Conservation (phyloP, 352 stramenopile species). For the Phytopythium cucurbitacearum region DNA sequence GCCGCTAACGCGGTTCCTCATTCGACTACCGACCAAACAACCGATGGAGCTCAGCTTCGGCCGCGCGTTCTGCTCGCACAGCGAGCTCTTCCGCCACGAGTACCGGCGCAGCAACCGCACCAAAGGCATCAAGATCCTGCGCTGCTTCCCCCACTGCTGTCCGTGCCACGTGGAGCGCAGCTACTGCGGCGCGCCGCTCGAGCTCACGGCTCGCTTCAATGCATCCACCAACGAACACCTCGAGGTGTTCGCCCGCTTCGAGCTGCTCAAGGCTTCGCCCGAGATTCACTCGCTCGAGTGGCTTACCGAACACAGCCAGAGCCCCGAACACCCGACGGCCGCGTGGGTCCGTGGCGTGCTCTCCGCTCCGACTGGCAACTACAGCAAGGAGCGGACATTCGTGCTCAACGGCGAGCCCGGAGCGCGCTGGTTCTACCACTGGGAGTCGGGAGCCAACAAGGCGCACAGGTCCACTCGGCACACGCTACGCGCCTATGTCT, state of each 20-base stretch:
- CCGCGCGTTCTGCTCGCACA: too few species aligned
- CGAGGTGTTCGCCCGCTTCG: conserved; percentile 23
- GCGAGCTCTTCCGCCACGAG: too few species aligned
- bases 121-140: neutral
- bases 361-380: too few species aligned
- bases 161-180: conserved; percentile 45
- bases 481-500: conserved; percentile 49
- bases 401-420: conserved; percentile 43
- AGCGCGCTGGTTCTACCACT: conserved; percentile 64
- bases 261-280: conserved; percentile 1
- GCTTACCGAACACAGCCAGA: neutral
- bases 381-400: conserved; percentile 5
- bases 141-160: conserved; percentile 52
- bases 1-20: too few species aligned
- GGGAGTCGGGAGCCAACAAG: conserved; percentile 57
- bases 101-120: too few species aligned
- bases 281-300: neutral
- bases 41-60: too few species aligned
- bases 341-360: neutral
- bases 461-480: conserved; percentile 53
- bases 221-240: conserved; percentile 23
- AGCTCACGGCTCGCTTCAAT: conserved; percentile 23
- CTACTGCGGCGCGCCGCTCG: conserved; percentile 46
- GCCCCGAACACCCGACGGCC: neutral
- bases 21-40: too few species aligned